Percentiles rank a stretch among this genome's conserved stretches.
Evolutionary conservation across 192 early-diverging fungal genomes (phyloP).

Genomic region (Gamsiella multidivaricata): DNA sequence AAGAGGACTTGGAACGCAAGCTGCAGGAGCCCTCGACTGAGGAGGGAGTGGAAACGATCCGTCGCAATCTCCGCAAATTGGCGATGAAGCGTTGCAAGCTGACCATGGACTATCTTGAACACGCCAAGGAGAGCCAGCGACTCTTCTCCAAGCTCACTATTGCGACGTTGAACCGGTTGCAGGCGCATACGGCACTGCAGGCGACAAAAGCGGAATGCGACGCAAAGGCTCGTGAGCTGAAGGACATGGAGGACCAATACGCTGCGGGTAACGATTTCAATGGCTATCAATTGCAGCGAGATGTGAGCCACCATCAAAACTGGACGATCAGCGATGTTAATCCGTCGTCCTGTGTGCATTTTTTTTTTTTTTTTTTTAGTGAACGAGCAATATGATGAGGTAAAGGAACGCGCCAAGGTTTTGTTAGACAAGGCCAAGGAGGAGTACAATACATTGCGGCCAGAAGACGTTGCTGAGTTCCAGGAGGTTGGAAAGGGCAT

Average conservation of each 20-base stretch:
- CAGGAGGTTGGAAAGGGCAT: conserved; percentile 58
- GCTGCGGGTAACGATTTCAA: conserved; percentile 34
- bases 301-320: too few relatives aligned
- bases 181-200: conserved; percentile 35
- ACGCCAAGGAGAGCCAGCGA: conserved; percentile 27
- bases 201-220: conserved; percentile 27
- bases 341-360: too few relatives aligned
- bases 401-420: conserved; percentile 57
- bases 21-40: conserved; percentile 26
- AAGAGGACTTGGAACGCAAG: conserved; percentile 20
- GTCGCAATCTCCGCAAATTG: background rate
- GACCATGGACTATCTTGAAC: conserved; percentile 20
- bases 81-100: conserved; percentile 25
- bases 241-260: conserved; percentile 46
- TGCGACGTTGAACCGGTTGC: conserved; percentile 44
- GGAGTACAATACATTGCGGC: conserved; percentile 61
- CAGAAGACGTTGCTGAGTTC: conserved; percentile 64
- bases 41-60: conserved; percentile 37
- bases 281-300: too few relatives aligned
- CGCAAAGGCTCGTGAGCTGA: conserved; percentile 56
- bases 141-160: conserved; percentile 37
- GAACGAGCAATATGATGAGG: conserved; percentile 52
- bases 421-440: conserved; percentile 66
- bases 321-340: too few relatives aligned
- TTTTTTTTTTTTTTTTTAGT: conserved; percentile 31